Evolutionary conservation across 768 basidiomycete species (phyloP).

Genomic region (Rhodotorula toruloides): DNA sequence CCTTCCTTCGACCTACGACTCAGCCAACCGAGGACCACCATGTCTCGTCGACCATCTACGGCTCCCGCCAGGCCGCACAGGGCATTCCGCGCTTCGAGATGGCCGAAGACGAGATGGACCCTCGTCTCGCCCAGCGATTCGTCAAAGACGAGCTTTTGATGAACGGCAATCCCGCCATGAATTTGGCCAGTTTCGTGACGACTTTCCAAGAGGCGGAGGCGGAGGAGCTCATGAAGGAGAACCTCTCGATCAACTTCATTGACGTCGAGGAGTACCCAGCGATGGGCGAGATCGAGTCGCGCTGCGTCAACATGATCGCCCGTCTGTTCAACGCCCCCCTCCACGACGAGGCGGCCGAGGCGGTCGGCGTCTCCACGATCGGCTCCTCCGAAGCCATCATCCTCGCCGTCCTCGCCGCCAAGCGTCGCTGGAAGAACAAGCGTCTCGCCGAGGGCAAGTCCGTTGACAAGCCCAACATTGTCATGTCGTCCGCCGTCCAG

Average conservation of each 20-base stretch:
- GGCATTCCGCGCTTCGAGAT: slow-evolving; percentile 37
- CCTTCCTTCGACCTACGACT: neutral
- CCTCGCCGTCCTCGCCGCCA: slow-evolving; percentile 44
- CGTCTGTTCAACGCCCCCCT: slow-evolving; percentile 42
- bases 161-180: slow-evolving; percentile 37
- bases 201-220: slow-evolving; percentile 42
- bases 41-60: slow-evolving; percentile 34
- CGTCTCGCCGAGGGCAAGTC: slow-evolving; percentile 39
- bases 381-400: slow-evolving; percentile 45
- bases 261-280: slow-evolving; percentile 36
- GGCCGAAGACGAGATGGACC: slow-evolving; percentile 34
- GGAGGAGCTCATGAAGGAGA: slow-evolving; percentile 41
- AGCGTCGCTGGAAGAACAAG: slow-evolving; percentile 42
- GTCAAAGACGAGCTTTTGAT: slow-evolving; percentile 30
- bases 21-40: slow-evolving; percentile 1
- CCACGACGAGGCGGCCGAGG: slow-evolving; percentile 35
- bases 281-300: slow-evolving; percentile 25
- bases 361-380: slow-evolving; percentile 43
- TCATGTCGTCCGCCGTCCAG: slow-evolving; percentile 43
- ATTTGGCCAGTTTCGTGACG: slow-evolving; percentile 1
- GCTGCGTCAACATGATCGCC: slow-evolving; percentile 42
- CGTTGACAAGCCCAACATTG: slow-evolving; percentile 41
- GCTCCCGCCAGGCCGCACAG: slow-evolving; percentile 12
- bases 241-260: slow-evolving; percentile 37
- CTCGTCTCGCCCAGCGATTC: slow-evolving; percentile 22